Conservation (phyloP, 31 red algal species). For the Asparagopsis taxiformis region DNA sequence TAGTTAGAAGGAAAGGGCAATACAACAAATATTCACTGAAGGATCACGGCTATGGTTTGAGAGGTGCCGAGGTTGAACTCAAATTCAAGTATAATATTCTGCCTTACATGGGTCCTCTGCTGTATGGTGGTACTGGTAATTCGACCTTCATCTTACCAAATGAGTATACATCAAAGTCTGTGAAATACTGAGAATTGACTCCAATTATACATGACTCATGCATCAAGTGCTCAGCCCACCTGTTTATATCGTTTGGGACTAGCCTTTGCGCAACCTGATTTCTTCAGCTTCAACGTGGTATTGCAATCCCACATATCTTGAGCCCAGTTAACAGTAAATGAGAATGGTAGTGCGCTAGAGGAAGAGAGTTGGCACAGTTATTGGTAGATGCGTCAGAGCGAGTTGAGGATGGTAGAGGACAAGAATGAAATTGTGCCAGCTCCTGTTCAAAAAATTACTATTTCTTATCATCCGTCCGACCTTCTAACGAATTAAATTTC, state of each 20-base stretch:
- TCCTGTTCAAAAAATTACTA: too few relatives aligned
- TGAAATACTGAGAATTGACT: slow-evolving; percentile 15
- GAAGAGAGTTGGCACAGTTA: too few relatives aligned
- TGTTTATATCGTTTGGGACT: neutral
- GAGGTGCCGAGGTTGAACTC: slow-evolving; percentile 8
- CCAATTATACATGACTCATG: neutral
- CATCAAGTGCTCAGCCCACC: neutral
- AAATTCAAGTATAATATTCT: slow-evolving; percentile 53
- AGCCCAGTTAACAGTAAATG: too few relatives aligned
- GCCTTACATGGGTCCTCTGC: slow-evolving; percentile 56
- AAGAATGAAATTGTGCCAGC: too few relatives aligned
- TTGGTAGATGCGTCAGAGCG: too few relatives aligned
- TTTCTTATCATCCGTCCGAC: too few relatives aligned
- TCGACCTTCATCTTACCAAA: slow-evolving; percentile 15
- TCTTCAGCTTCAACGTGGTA: too few relatives aligned
- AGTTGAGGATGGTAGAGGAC: too few relatives aligned
- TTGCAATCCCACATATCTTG: too few relatives aligned
- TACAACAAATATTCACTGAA: slow-evolving; percentile 61
- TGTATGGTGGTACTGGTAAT: slow-evolving; percentile 38
- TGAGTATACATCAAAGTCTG: slow-evolving; percentile 26
- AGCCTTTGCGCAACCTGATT: neutral
- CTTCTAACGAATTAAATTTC: too few relatives aligned
- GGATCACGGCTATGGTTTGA: slow-evolving; percentile 45
- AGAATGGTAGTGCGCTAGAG: too few relatives aligned
- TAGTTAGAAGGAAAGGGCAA: slow-evolving; percentile 24